Evolutionary conservation across 2,329 filamentous ascomycete genomes (phyloP).

Genomic region (Plectosphaerella sp.): DNA sequence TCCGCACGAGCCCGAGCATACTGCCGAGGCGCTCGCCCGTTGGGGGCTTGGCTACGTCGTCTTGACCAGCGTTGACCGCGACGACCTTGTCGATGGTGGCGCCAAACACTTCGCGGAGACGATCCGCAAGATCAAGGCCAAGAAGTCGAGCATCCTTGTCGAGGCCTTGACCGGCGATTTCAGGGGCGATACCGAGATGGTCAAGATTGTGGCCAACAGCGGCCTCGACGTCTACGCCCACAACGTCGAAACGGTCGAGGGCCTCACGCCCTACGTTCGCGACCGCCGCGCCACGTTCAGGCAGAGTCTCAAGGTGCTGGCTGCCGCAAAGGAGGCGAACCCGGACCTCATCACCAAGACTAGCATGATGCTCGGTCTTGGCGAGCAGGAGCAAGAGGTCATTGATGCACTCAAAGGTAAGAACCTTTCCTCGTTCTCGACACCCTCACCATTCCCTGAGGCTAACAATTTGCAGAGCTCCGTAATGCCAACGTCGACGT

Average conservation of each 20-base stretch:
- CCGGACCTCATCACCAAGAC: constrained; percentile 94
- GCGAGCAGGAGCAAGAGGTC: constrained; percentile 85
- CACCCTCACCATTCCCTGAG: neutral
- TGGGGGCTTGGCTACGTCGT: constrained; percentile 98
- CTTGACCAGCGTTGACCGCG: constrained; percentile 86
- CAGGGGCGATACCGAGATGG: constrained; percentile 80
- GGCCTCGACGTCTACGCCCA: constrained; percentile 96
- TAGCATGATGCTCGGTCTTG: constrained; percentile 92
- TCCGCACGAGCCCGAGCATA: constrained; percentile 94
- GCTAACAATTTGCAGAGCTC: constrained; percentile 33
- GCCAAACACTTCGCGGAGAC: constrained; percentile 90
- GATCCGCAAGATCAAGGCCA: constrained; percentile 87
- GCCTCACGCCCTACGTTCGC: constrained; percentile 80
- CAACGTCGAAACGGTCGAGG: constrained; percentile 94
- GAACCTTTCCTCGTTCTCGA: constrained; percentile 8
- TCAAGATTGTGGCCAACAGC: constrained; percentile 74
- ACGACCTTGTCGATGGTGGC: constrained; percentile 86
- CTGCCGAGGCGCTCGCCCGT: constrained; percentile 82
- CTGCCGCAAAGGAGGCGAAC: constrained; percentile 71
- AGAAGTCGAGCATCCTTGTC: constrained; percentile 71
- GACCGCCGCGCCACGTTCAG: constrained; percentile 87
- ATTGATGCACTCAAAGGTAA: constrained; percentile 69
- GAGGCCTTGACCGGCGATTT: constrained; percentile 89
- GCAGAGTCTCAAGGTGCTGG: constrained; percentile 76
- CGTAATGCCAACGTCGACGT: constrained; percentile 81